Conservation (phyloP, 192 early-diverging fungal genomes). For the Podila epigama region DNA sequence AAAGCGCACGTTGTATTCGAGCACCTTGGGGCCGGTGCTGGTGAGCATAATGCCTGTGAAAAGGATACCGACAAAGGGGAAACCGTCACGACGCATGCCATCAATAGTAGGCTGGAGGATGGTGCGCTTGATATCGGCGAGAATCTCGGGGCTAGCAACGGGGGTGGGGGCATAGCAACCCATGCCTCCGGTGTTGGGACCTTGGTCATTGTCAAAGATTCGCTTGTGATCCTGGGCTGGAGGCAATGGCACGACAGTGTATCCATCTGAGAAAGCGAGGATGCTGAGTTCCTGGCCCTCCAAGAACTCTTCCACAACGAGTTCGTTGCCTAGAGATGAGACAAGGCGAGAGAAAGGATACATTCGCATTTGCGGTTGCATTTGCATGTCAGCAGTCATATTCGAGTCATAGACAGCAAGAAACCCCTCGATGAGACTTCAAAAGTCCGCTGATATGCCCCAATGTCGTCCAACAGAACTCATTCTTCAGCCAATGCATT, state of each 20-base stretch:
- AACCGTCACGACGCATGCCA: constrained; percentile 95
- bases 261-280: constrained; percentile 93
- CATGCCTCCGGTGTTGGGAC: constrained; percentile 99
- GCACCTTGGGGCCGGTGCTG: constrained; percentile 85
- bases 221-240: constrained; percentile 99
- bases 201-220: constrained; percentile 89
- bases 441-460: no score
- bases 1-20: constrained; percentile 99
- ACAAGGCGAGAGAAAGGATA: not conserved
- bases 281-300: constrained; percentile 94
- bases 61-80: constrained; percentile 95
- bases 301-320: constrained; percentile 96
- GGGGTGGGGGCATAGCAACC: constrained; percentile 98
- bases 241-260: constrained; percentile 89
- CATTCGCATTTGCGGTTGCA: no score
- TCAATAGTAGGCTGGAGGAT: constrained; percentile 93
- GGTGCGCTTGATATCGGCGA: constrained; percentile 73
- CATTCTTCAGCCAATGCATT: no score
- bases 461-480: no score
- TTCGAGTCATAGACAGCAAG: no score
- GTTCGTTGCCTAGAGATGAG: constrained; percentile 66
- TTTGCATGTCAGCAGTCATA: no score
- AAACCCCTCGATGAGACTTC: no score
- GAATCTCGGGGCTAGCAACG: constrained; percentile 80
- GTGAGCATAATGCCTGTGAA: constrained; percentile 99